A percentile compares a stretch with the other conserved stretches of the same genome.
Evolutionary conservation across 495 filamentous ascomycete genomes (phyloP).

Genomic region (Echria macrotheca): DNA sequence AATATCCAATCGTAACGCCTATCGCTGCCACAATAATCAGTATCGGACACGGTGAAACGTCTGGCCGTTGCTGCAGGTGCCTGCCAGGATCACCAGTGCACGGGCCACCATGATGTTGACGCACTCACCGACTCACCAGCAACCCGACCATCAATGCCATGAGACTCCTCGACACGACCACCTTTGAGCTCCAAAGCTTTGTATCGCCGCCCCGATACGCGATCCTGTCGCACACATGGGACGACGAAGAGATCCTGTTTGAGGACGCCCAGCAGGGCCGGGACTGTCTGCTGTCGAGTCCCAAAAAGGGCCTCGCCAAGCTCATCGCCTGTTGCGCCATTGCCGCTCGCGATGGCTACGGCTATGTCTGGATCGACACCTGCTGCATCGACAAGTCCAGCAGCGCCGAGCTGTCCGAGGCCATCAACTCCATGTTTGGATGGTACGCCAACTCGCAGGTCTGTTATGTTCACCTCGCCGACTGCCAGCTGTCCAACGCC

Average conservation of each 20-base stretch:
- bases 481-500: not conserved
- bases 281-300: not conserved
- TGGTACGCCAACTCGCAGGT: constrained; percentile 4
- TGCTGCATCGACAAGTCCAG: too few relatives aligned
- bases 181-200: constrained; percentile 2
- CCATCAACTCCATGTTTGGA: too few relatives aligned
- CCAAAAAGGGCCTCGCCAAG: constrained; percentile 4
- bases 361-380: constrained; percentile 8
- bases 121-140: too few relatives aligned
- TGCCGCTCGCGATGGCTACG: not conserved
- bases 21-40: too few relatives aligned
- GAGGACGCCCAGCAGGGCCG: not conserved
- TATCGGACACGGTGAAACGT: too few relatives aligned
- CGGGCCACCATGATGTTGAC: too few relatives aligned
- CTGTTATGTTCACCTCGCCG: constrained; percentile 10
- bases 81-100: too few relatives aligned
- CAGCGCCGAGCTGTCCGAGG: too few relatives aligned
- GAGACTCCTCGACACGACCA: not conserved
- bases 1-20: too few relatives aligned
- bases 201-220: constrained; percentile 1
- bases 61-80: too few relatives aligned
- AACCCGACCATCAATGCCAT: not conserved
- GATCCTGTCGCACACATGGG: constrained; percentile 4
- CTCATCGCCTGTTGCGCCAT: not conserved
- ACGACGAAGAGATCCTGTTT: constrained; percentile 1